A percentile compares a stretch with the other conserved stretches of the same genome.
Evolutionary conservation across 2,329 filamentous ascomycete genomes (phyloP).

Genomic region (Daldinia sp.): DNA sequence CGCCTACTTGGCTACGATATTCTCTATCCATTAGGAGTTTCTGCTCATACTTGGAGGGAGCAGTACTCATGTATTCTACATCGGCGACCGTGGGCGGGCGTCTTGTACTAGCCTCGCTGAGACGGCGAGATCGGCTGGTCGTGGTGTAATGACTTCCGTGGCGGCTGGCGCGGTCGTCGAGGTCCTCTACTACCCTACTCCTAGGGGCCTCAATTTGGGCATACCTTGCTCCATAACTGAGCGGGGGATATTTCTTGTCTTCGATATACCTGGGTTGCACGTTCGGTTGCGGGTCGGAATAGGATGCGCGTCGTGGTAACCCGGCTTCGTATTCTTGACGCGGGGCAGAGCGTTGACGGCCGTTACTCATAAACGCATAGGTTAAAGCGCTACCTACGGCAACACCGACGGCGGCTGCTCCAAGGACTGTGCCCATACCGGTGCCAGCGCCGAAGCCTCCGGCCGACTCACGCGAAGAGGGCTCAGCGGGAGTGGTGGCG

Average conservation of each 20-base stretch:
- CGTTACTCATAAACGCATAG: slow-evolving; percentile 75
- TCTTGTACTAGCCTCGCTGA: slow-evolving; percentile 46
- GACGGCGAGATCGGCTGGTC: slow-evolving; percentile 34
- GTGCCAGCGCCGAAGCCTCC: slow-evolving; percentile 56
- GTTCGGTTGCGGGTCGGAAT: slow-evolving; percentile 50
- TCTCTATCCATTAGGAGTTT: slow-evolving; percentile 42
- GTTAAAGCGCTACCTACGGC: slow-evolving; percentile 68
- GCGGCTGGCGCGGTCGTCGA: slow-evolving; percentile 53
- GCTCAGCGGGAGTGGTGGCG: slow-evolving; percentile 48
- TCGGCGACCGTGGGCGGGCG: slow-evolving; percentile 53
- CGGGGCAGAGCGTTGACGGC: slow-evolving; percentile 52
- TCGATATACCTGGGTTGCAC: slow-evolving; percentile 48
- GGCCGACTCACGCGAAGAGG: slow-evolving; percentile 41
- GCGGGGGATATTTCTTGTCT: slow-evolving; percentile 46
- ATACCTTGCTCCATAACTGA: slow-evolving; percentile 50
- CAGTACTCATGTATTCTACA: slow-evolving; percentile 53
- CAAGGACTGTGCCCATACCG: slow-evolving; percentile 74
- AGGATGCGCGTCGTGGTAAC: slow-evolving; percentile 57
- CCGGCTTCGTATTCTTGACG: slow-evolving; percentile 52
- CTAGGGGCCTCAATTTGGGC: slow-evolving; percentile 45
- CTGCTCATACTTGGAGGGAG: slow-evolving; percentile 48
- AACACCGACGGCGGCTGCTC: slow-evolving; percentile 72
- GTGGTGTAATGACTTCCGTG: slow-evolving; percentile 51
- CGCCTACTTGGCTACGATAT: slow-evolving; percentile 28
- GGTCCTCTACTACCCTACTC: slow-evolving; percentile 49